These are phyloP conservation scores for Metarhizium robertsii DNA, from an alignment of 2,329 filamentous ascomycete genomes.

Conservation along the genomic window DNA sequence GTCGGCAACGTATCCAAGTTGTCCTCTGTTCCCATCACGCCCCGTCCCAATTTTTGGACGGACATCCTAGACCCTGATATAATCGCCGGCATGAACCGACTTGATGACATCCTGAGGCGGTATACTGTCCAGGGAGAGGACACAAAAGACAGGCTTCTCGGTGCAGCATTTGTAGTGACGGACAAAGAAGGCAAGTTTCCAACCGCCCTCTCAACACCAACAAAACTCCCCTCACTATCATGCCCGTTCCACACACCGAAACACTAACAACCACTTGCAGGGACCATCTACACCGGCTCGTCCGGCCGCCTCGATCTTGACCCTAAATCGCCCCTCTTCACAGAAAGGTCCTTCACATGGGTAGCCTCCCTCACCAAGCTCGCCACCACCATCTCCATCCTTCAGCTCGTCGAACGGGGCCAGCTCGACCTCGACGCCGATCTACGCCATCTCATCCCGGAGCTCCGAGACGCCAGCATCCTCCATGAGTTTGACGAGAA, in stretches of 20 bases:
- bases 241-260: neutral
- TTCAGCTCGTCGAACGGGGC: slow-evolving; percentile 30
- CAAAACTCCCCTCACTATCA: neutral
- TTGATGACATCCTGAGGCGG: slow-evolving; percentile 20
- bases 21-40: too few relatives aligned
- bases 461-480: slow-evolving; percentile 24
- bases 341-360: slow-evolving; percentile 23
- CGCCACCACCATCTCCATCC: slow-evolving; percentile 24
- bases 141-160: slow-evolving; percentile 23
- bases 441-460: slow-evolving; percentile 22
- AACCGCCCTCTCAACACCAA: neutral
- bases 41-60: too few relatives aligned
- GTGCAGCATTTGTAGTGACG: slow-evolving; percentile 26
- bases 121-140: slow-evolving; percentile 19
- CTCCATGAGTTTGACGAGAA: slow-evolving; percentile 26
- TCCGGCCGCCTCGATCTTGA: slow-evolving; percentile 26
- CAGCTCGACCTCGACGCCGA: slow-evolving; percentile 27
- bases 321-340: slow-evolving; percentile 19
- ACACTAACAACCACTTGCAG: slow-evolving; percentile 10
- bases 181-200: slow-evolving; percentile 19
- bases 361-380: slow-evolving; percentile 35
- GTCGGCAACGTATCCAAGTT: too few relatives aligned
- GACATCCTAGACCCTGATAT: too few relatives aligned
- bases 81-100: slow-evolving; percentile 2
- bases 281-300: slow-evolving; percentile 24